Percentiles rank a stretch among this genome's conserved stretches.
These are phyloP conservation scores for Phaseolus coccineus DNA, from an alignment of 331 rosid genomes.

Conservation along the genomic window DNA sequence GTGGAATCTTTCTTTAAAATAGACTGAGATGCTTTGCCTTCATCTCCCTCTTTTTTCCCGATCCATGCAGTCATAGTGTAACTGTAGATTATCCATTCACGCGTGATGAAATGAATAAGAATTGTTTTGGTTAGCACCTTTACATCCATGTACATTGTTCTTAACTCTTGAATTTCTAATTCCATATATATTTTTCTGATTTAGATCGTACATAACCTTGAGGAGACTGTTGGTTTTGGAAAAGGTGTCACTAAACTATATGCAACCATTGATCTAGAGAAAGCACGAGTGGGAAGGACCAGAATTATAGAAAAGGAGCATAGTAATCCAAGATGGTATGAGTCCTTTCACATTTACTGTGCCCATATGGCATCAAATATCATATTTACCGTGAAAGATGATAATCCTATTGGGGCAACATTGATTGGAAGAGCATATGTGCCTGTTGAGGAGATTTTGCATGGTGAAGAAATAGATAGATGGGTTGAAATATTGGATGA, in stretches of 20 bases:
- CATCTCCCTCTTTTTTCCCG: not conserved
- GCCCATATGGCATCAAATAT: slow-evolving; percentile 81
- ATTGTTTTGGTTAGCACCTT: not conserved
- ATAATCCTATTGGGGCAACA: slow-evolving; percentile 84
- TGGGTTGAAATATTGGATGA: slow-evolving; percentile 79
- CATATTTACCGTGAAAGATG: slow-evolving; percentile 87
- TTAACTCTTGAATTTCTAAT: slow-evolving; percentile 33
- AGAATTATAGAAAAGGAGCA: slow-evolving; percentile 68
- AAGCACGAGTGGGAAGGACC: slow-evolving; percentile 94
- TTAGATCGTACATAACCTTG: slow-evolving; percentile 66
- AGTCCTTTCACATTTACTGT: slow-evolving; percentile 95
- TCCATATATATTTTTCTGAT: not conserved
- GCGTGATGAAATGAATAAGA: not conserved
- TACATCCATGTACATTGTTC: not conserved
- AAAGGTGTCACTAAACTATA: slow-evolving; percentile 71
- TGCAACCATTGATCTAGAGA: slow-evolving; percentile 87
- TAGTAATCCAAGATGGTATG: slow-evolving; percentile 75
- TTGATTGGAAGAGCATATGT: slow-evolving; percentile 93
- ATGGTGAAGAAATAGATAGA: slow-evolving; percentile 72
- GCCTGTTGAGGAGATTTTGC: slow-evolving; percentile 62
- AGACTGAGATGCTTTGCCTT: not conserved
- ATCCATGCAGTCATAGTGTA: not conserved
- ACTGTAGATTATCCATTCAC: not conserved
- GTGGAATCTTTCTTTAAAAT: not conserved
- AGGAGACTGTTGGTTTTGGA: slow-evolving; percentile 92